phyloP scores from a whole-genome alignment of 331 rosid species.

The Prunus yedoensis region DNA sequence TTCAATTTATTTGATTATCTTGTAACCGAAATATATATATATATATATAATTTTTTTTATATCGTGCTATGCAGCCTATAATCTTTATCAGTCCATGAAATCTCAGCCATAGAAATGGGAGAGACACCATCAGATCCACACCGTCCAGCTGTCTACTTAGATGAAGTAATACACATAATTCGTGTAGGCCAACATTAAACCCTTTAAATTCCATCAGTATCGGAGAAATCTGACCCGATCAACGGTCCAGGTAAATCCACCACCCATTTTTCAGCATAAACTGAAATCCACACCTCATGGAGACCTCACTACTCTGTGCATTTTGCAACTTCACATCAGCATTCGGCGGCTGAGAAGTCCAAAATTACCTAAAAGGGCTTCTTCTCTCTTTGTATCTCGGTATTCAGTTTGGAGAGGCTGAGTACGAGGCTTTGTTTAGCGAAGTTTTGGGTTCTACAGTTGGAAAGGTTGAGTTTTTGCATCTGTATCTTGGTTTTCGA shows the following conservation, averaged over 20 bases:
- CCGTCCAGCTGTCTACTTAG: not conserved
- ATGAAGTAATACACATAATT: too few species aligned
- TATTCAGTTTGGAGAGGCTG: too few species aligned
- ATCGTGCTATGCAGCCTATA: not conserved
- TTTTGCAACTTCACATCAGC: not conserved
- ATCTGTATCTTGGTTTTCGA: constrained; percentile 1
- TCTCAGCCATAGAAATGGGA: not conserved
- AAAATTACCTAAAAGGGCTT: constrained; percentile 15
- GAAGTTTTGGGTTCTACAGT: too few species aligned
- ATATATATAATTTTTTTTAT: too few species aligned
- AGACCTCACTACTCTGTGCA: not conserved
- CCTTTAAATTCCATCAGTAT: not conserved
- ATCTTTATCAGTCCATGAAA: not conserved
- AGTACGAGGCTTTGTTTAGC: not conserved
- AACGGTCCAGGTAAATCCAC: not conserved
- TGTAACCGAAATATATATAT: too few species aligned
- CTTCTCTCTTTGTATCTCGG: constrained; percentile 18
- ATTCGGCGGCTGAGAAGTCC: constrained; percentile 12
- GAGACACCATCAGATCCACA: not conserved
- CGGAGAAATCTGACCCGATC: not conserved
- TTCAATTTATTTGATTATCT: not conserved
- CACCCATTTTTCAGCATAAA: not conserved
- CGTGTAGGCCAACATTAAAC: too few species aligned
- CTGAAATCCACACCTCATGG: not conserved
- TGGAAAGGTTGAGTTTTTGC: constrained; percentile 10